Conservation (phyloP, 352 stramenopile genomes). For the Pelagophyceae sp. region DNA sequence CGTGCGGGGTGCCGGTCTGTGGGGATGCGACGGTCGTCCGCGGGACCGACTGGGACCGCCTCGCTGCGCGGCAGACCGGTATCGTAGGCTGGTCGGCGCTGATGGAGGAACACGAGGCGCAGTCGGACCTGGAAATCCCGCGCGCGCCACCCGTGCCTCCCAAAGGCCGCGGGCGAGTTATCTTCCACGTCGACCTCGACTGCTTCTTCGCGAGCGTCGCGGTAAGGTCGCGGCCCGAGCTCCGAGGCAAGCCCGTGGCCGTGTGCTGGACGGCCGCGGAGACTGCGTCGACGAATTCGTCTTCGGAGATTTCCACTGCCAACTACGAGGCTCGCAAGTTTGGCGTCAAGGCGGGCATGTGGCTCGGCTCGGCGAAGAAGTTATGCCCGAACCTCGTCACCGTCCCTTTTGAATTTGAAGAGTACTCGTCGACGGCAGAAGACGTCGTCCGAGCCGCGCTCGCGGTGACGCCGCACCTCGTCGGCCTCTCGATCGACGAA, state of each 20-base stretch:
- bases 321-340: slow-evolving; percentile 67
- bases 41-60: too few relatives aligned
- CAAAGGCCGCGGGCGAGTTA: slow-evolving; percentile 43
- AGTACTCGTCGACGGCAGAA: slow-evolving; percentile 56
- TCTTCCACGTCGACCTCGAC: slow-evolving; percentile 81
- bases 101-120: neutral
- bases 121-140: neutral
- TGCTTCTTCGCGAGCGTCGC: slow-evolving; percentile 74
- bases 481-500: slow-evolving; percentile 76
- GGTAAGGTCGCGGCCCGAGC: slow-evolving; percentile 42
- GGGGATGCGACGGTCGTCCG: too few relatives aligned
- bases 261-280: slow-evolving; percentile 43
- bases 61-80: too few relatives aligned
- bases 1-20: too few relatives aligned
- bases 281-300: neutral
- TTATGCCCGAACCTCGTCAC: slow-evolving; percentile 67
- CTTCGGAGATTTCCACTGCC: slow-evolving; percentile 63
- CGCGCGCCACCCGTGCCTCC: neutral
- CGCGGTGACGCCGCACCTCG: slow-evolving; percentile 60
- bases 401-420: slow-evolving; percentile 66
- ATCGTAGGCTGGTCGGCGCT: neutral
- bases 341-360: slow-evolving; percentile 66
- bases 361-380: slow-evolving; percentile 62
- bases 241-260: slow-evolving; percentile 49
- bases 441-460: slow-evolving; percentile 53